Evolutionary conservation across 164 flowering plant genomes (phyloP), one percentile per base, ranked within the genome.

Genomic region (Dillenia turbinata): DNA sequence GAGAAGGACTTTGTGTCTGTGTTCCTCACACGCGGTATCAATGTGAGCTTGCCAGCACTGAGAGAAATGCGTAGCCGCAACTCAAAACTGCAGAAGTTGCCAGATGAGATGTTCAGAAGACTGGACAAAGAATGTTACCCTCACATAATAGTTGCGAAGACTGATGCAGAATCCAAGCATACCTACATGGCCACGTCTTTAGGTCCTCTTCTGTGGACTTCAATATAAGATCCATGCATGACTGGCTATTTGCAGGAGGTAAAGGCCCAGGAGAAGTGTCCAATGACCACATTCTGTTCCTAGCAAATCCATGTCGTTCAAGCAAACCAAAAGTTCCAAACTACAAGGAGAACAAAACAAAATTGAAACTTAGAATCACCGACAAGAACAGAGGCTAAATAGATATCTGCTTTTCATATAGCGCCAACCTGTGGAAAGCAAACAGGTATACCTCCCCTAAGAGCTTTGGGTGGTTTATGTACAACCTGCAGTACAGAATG

Each of bases 21-120:
- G 65, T 92, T 92, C 60, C 95, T 81, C 64, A 92, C 86, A 14
- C 96, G 91, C 61, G 98, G 88, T 60, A 85, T 85, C 78, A 92
- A 53, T 56, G 84, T 85, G 52, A 92, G 86, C 73, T 86, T 86
- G 52, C 88, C 86, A 64, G 88, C 76, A 74, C 71, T 65, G 47
- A 89, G 70, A 65, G 89, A 69, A 56, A 89, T 64, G 59, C 92
- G 88, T 61, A 92, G 79, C 60, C 96, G 86, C 73, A 89, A 73
- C 80, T 89, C 95, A 72, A 92, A 89, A 63, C 98, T 92, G 85
- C 67, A 69, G 53, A 54, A 67, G 19, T 11, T 24, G 75, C 33
- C 15, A 62, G 16, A 50, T 2, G 45, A 16, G 57, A 59, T 50
- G 44, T 47, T 43, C 12, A 53, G 10, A 44, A 8, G 47, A 15